Evolutionary conservation across 148 eudicot genomes (phyloP), one percentile per base, ranked within the genome.

Genomic region (Vaccinium darrowii): DNA sequence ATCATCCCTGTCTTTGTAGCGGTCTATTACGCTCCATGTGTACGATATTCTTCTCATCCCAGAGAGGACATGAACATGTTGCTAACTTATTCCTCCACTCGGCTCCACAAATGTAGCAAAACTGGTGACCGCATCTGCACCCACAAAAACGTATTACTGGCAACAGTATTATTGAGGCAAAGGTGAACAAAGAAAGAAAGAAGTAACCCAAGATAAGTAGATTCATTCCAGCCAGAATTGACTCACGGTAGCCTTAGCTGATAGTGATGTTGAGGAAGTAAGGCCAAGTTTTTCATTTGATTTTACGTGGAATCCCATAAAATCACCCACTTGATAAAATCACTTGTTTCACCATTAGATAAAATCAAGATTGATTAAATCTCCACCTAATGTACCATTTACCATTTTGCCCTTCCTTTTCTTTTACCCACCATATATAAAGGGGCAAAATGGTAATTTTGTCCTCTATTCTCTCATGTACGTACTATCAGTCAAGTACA

Each of bases 41-140:
- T 73, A 86, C 12, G 10, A 87, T 76, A 36, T 84, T 76, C 2
- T 50, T 18, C 71, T 91, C 91, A 81, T 91, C 90, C 92, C 92
- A 91, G 72, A 89, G 87, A n/a, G 86, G 85, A 81, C 92, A 91
- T 16, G 80, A 43, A 76, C 92, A 91, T 21, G 88, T 89, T 21
- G 87, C 86, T 53, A 86, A 84, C 86, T 90, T 90, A 39, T 87
- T 78, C 85, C 83, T 86, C 92, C 92, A 89, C 73, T 76, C 86
- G 5, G 91, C 86, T 82, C 91, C 91, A 43, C 92, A 90, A 56
- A 80, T 87, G 78, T 90, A 87, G 87, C 92, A 90, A 49, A 90
- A 90, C 80, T 89, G 85, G 47, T 67, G 76, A 50, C 89, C 88
- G 65, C 92, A 90, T 82, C 90, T 90, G 85, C 30, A 47, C 58